Evolutionary conservation across 202 grass and related monocot genomes (phyloP).

Genomic region (Eragrostis tef): DNA sequence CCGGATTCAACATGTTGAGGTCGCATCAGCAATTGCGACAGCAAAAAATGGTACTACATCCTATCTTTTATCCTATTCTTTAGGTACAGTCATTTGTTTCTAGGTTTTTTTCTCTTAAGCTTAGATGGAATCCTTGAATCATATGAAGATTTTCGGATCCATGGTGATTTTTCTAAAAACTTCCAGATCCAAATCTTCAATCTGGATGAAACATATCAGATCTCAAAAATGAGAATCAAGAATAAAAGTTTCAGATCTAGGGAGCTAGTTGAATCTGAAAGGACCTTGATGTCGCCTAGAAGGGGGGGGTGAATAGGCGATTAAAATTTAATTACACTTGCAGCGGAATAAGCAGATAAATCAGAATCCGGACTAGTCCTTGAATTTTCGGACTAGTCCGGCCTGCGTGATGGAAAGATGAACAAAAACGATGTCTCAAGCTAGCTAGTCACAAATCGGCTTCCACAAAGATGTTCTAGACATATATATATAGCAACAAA

Average conservation of each 20-base stretch:
- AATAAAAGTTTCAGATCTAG: not conserved
- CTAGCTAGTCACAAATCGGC: no score
- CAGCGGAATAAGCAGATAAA: no score
- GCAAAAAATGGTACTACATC: not conserved
- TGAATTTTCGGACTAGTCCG: no score
- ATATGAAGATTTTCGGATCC: not conserved
- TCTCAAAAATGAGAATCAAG: not conserved
- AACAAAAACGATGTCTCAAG: no score
- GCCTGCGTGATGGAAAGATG: no score
- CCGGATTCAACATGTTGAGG: not conserved
- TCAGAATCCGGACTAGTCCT: no score
- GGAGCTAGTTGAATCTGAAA: not conserved
- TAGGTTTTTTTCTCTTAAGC: not conserved
- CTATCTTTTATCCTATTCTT: not conserved
- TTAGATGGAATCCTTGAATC: not conserved
- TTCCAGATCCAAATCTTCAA: not conserved
- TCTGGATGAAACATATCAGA: not conserved
- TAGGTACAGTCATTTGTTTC: not conserved
- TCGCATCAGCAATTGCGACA: not conserved
- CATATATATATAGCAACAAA: no score
- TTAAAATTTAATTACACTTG: no score
- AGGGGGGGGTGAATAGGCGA: no score
- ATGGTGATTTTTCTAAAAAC: not conserved
- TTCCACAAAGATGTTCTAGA: no score
- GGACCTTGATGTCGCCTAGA: no score